Evolutionary conservation across 371 early-diverging fungal genomes (phyloP), one percentile per base, ranked within the genome.

Genomic region (Syncephalis plumigaleata): DNA sequence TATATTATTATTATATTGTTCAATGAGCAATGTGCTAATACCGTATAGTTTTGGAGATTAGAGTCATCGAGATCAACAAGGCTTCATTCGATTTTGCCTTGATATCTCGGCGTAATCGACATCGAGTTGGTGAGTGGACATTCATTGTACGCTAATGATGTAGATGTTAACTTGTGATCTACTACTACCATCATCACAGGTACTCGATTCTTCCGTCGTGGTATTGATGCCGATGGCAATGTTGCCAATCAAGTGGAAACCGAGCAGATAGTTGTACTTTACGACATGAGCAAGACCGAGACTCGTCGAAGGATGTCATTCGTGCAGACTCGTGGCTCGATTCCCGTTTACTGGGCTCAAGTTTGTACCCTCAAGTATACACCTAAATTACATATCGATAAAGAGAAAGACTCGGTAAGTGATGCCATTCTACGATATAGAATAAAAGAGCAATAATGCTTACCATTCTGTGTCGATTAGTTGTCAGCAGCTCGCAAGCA

Each of bases 211-310:
- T 87, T 91, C 57, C 77, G 83, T 26, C 81, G 99, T 51, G 99
- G 99, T 42, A 73, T 91, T 17, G 93, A 99, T 65, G 76, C 65
- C 21, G 53, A 83, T 2, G 99, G 99, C 16, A 73, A 98, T 58
- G 92, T 89, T 2, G 81, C 97, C 36, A 99, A 99, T 63, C 92
- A 76, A 68, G 97, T 95, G 2, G 99, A 99, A 63, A 98, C 99
- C 0, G 98, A 98, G 59, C 95, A 98, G 63, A 59, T 95, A 43
- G 68, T 94, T 1, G 54, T 74, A 38, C 66, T 69, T 54, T 70
- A 73, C 13, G 60, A 64, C 3, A 43, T 54, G 3, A 51, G 56
- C 2, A 31, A 23, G 44, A 38, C 15, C 25, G 26, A 42, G 15
- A 24, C 50, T 27, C 48, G 46, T 66, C 48, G 59, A 21, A 54